A percentile compares a stretch with the other conserved stretches of the same genome.
Conservation (phyloP, 306 rosid genomes). For the Dryas drummondii region DNA sequence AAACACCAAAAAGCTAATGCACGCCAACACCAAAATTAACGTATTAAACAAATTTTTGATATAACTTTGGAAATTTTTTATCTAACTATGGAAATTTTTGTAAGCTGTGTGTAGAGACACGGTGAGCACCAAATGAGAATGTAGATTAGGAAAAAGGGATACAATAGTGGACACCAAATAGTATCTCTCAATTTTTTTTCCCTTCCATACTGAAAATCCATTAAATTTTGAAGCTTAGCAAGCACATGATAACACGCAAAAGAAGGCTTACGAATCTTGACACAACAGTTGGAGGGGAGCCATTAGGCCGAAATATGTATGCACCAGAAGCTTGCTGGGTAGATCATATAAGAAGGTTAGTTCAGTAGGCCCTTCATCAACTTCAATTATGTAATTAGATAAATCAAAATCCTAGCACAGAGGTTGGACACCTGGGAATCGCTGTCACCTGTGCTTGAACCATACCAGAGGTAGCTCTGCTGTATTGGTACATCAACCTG, state of each 20-base stretch:
- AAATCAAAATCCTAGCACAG: slow-evolving; percentile 14
- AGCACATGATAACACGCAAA: not conserved
- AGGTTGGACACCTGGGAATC: slow-evolving; percentile 45
- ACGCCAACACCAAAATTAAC: not conserved
- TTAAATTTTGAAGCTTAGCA: not conserved
- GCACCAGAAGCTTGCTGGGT: slow-evolving; percentile 69
- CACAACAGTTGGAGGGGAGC: slow-evolving; percentile 54
- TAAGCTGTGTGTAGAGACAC: not conserved
- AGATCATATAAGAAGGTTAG: not conserved
- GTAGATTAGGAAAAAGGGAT: slow-evolving; percentile 11
- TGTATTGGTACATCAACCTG: slow-evolving; percentile 87
- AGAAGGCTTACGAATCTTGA: slow-evolving; percentile 72
- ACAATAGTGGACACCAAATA: not conserved
- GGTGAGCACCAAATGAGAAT: not conserved
- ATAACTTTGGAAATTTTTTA: slow-evolving; percentile 7
- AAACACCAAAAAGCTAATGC: not conserved
- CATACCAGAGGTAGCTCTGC: slow-evolving; percentile 84
- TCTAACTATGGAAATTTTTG: slow-evolving; percentile 6
- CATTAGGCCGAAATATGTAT: slow-evolving; percentile 80
- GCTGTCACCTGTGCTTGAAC: slow-evolving; percentile 31
- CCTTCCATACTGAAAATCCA: not conserved
- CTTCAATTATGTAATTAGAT: not conserved
- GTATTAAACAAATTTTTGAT: not conserved
- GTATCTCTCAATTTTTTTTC: not conserved
- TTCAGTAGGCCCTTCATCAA: slow-evolving; percentile 13